Conservation (phyloP, 192 early-diverging fungal genomes). For the Entomortierella lignicola region DNA sequence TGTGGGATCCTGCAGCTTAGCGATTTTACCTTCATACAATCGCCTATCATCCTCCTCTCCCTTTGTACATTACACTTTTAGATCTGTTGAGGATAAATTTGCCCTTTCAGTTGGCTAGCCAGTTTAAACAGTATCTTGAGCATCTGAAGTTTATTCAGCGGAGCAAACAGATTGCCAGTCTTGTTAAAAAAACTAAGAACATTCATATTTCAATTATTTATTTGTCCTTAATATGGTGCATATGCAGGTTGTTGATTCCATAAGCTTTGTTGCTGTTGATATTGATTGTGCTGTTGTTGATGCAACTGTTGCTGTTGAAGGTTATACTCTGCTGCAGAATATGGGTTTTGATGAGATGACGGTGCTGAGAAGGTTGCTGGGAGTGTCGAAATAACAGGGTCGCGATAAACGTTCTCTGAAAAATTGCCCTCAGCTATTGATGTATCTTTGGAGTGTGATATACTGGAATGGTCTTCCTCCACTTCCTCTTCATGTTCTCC, state of each 20-base stretch:
- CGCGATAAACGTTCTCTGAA: conserved; percentile 26
- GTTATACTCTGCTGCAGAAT: neutral
- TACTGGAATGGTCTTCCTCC: neutral
- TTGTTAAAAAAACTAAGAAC: no score
- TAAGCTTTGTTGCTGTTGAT: conserved; percentile 15
- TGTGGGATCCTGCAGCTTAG: no score
- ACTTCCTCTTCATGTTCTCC: conserved; percentile 35
- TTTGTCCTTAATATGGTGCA: conserved; percentile 4
- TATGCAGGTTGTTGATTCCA: conserved; percentile 19
- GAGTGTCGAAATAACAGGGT: conserved; percentile 17
- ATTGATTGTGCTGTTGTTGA: conserved; percentile 10
- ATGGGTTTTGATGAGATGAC: neutral
- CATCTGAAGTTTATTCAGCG: no score
- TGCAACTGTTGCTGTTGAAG: conserved; percentile 19
- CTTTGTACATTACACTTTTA: no score
- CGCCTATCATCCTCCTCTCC: no score
- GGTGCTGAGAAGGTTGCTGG: conserved; percentile 7
- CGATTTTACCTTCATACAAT: no score
- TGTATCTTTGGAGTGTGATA: neutral
- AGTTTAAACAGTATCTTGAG: no score
- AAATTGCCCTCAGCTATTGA: conserved; percentile 16
- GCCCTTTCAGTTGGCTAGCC: no score
- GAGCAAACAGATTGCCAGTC: no score
- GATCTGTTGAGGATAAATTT: no score
- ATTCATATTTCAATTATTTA: no score